Conservation (phyloP, 768 basidiomycete species). For the Lactifluus hygrophoroides region DNA sequence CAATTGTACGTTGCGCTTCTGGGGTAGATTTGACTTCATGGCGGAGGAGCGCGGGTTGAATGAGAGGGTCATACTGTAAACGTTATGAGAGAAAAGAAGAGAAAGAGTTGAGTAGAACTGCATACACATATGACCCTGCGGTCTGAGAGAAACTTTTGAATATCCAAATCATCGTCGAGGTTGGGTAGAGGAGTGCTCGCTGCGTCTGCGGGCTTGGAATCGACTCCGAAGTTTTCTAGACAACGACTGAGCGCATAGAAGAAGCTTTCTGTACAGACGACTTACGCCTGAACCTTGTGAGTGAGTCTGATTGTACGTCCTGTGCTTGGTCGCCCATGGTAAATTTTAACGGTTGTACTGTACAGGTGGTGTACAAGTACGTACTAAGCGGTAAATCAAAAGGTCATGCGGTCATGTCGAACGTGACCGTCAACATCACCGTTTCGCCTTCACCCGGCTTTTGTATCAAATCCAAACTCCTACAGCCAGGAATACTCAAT, state of each 20-base stretch:
- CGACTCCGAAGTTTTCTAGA: background rate
- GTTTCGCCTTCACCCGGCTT: conserved; percentile 52
- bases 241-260: background rate
- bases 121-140: conserved; percentile 71
- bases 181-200: conserved; percentile 46
- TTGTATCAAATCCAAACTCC: conserved; percentile 52
- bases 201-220: background rate
- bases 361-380: too few species aligned
- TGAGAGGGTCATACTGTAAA: conserved; percentile 88
- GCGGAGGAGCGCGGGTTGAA: conserved; percentile 84
- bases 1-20: conserved; percentile 65
- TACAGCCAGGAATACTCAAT: conserved; percentile 33
- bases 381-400: background rate
- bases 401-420: background rate
- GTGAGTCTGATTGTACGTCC: background rate
- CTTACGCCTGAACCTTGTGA: conserved; percentile 13
- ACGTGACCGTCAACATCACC: conserved; percentile 4
- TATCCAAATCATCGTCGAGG: conserved; percentile 55
- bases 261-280: background rate
- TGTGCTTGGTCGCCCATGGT: conserved; percentile 1
- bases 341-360: background rate
- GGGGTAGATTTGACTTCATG: conserved; percentile 71
- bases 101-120: background rate
- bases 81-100: background rate
- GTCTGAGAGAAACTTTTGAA: conserved; percentile 72